phyloP scores from a whole-genome alignment of 176 grass and related monocot species.

The Leersia perrieri region DNA sequence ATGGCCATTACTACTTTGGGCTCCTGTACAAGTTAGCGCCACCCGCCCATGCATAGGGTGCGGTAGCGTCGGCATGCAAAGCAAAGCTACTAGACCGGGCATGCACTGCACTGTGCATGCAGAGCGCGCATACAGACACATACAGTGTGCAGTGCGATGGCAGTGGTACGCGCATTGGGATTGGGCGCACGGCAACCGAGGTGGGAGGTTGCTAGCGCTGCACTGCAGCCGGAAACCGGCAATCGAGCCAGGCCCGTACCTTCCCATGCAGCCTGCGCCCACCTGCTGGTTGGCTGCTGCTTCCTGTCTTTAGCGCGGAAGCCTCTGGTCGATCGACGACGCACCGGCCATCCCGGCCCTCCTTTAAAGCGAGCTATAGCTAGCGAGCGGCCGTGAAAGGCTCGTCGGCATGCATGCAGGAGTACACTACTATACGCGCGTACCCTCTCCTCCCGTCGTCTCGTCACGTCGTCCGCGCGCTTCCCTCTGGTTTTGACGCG shows the following conservation, averaged over 20 bases:
- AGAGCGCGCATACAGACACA: too few relatives aligned
- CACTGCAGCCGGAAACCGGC: background rate
- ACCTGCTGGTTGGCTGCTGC: too few relatives aligned
- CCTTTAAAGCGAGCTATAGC: background rate
- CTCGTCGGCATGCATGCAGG: background rate
- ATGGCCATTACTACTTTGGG: constrained; percentile 24
- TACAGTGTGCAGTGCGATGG: background rate
- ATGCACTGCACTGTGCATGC: background rate
- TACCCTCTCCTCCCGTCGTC: background rate
- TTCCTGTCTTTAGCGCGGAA: background rate
- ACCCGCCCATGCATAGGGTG: background rate
- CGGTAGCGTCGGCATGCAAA: background rate
- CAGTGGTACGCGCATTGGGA: background rate
- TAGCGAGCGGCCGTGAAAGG: background rate
- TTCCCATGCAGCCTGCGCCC: background rate
- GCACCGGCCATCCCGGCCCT: background rate
- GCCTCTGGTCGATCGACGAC: background rate
- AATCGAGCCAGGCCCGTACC: background rate
- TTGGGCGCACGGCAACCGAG: constrained; percentile 39
- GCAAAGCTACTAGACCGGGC: too few relatives aligned
- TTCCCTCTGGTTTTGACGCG: background rate
- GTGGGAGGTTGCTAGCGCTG: background rate
- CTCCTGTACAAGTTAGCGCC: constrained; percentile 14
- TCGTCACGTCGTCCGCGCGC: background rate
- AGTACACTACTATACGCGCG: background rate